Conservation (phyloP, 139 green algal species). For the Mesostigma viride region DNA sequence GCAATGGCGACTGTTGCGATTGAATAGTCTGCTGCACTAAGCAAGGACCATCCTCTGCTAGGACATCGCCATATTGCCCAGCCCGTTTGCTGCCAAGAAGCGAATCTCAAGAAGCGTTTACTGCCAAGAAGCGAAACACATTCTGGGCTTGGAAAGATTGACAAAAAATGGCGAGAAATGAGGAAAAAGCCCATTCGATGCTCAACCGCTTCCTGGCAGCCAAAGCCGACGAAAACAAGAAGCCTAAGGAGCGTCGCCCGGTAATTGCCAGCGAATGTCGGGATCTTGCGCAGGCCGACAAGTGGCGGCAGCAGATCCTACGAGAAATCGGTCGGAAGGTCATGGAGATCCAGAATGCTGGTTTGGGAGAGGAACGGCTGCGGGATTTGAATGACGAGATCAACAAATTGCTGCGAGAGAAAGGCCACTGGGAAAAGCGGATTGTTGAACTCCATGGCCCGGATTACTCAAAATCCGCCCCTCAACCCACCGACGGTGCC, state of each 20-base stretch:
- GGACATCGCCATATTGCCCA: too few species aligned
- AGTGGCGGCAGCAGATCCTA: slow-evolving; percentile 90
- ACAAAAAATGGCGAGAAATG: slow-evolving; percentile 90
- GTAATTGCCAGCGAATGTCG: slow-evolving; percentile 79
- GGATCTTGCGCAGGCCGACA: slow-evolving; percentile 87
- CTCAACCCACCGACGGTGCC: slow-evolving; percentile 39
- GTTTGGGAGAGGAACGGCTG: slow-evolving; percentile 86
- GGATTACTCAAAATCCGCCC: slow-evolving; percentile 70
- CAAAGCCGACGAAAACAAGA: slow-evolving; percentile 43
- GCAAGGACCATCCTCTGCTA: too few species aligned
- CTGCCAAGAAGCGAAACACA: too few species aligned
- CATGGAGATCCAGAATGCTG: slow-evolving; percentile 99
- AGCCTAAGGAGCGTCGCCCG: slow-evolving; percentile 58
- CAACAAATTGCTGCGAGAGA: slow-evolving; percentile 98
- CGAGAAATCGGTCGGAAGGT: slow-evolving; percentile 91
- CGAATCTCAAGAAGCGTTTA: too few species aligned
- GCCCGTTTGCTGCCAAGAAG: too few species aligned
- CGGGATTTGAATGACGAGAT: slow-evolving; percentile 99
- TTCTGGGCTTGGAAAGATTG: too few species aligned
- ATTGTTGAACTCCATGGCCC: slow-evolving; percentile 93
- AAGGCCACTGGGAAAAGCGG: slow-evolving; percentile 89
- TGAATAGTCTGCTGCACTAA: too few species aligned
- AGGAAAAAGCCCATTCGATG: slow-evolving; percentile 91
- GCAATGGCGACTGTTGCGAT: too few species aligned
- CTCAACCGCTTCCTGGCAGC: slow-evolving; percentile 79